Base-by-base conservation (phyloP, 768 basidiomycete genomes). In the Boletus insuetus region DNA sequence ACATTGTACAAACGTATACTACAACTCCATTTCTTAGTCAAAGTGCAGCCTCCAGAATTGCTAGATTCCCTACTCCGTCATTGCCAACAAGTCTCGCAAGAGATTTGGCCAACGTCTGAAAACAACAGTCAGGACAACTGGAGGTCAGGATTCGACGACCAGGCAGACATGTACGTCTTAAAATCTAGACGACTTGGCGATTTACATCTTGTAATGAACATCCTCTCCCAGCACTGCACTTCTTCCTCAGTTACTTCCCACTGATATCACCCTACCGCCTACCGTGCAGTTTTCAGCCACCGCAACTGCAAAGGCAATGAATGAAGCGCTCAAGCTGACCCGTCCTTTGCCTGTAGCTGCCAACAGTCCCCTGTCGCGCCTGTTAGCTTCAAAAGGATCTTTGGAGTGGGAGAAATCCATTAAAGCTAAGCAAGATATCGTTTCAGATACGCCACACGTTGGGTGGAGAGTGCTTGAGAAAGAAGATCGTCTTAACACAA, bases 401-500 rank as follows among this genome's bases (percentile, higher is more conserved):
- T 80, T 81, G 19, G 82, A 87, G 20, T 92, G 91, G 91, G 87
- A 91, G 65, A 77, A 77, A 7, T 79, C 85, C 17, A 73, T 90
- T 0, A 88, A 82, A 67, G 73, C 80, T 3, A 74, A 73, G 45
- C 76, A 79, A 31, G 81, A 81, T 12, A 54, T 74, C 35, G 58
- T 73, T 26, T 73, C 74, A 24, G 85, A 89, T 20, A 68, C 77
- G 38, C 58, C 83, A 8, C 88, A 84, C n/a, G 69, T 77, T 16
- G 90, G 89, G 6, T 89, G 89, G 90, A 77, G 84, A 56, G 80
- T 89, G 32, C 70, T 89, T 13, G 83, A 87, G 51, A 82, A 82
- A 56, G 77, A 80, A 67, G 78, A 40, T 50, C 69, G 53, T 48
- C 58, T 55, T 10, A 34, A 51, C n/a, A 54, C 67, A 10, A 13